phyloP scores from a whole-genome alignment of 2,329 filamentous ascomycete species.

The Phaeosphaeriaceae sp. region DNA sequence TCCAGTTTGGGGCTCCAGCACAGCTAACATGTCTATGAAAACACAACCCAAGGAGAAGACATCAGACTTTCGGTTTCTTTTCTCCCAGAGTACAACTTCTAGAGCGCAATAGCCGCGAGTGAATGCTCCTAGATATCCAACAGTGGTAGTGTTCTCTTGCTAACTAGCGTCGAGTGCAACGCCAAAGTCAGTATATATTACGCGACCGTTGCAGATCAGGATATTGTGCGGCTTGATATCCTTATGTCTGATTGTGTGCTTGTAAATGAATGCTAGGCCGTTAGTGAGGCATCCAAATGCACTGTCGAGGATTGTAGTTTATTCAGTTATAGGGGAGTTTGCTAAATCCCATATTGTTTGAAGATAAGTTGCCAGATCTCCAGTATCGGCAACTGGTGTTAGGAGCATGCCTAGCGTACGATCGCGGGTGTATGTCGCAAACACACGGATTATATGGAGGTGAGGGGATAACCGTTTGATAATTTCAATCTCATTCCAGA shows the following conservation, averaged over 20 bases:
- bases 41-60: conserved; percentile 27
- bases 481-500: conserved; percentile 16
- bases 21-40: conserved; percentile 18
- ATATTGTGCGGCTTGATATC: conserved; percentile 1
- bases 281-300: too few species aligned
- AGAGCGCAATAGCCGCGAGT: conserved; percentile 20
- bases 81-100: conserved; percentile 13
- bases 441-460: conserved; percentile 16
- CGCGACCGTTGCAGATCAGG: conserved; percentile 11
- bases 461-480: conserved; percentile 10
- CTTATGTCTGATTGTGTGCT: conserved; percentile 28
- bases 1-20: too few species aligned
- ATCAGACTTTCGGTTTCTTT: conserved; percentile 17
- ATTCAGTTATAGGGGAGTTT: too few species aligned
- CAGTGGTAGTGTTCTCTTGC: conserved; percentile 8
- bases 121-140: conserved; percentile 4
- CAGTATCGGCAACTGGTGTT: conserved; percentile 19
- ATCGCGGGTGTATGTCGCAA: conserved; percentile 12
- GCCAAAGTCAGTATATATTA: conserved; percentile 26
- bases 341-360: too few species aligned
- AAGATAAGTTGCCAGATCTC: conserved; percentile 23
- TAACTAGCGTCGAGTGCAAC: conserved; percentile 11
- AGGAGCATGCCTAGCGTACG: conserved; percentile 17
- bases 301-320: too few species aligned
- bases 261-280: too few species aligned